Percentiles rank a stretch among this genome's conserved stretches.
These are phyloP conservation scores for Scleromitrula shiraiana DNA, from an alignment of 2,329 filamentous ascomycete genomes.

Conservation along the genomic window DNA sequence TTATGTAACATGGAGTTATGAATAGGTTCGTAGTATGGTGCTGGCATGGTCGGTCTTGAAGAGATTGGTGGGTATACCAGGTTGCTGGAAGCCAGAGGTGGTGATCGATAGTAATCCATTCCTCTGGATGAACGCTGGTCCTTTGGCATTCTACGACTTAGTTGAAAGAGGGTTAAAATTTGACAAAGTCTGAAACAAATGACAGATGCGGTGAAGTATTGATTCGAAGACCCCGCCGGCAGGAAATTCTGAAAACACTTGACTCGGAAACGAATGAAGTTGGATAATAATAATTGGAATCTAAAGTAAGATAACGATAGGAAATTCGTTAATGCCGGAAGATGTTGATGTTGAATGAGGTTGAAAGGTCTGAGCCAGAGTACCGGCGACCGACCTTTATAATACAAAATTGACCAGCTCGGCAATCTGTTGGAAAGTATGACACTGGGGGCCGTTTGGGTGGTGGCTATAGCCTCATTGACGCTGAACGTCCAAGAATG, in stretches of 20 bases:
- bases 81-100: constrained; percentile 3
- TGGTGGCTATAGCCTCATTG: constrained; percentile 9
- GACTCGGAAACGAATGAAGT: constrained; percentile 7
- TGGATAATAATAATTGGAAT: constrained; percentile 4
- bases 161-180: neutral
- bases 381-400: constrained; percentile 9
- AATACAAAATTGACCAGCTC: constrained; percentile 9
- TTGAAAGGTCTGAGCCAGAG: constrained; percentile 11
- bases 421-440: constrained; percentile 7
- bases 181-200: constrained; percentile 1
- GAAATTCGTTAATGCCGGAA: neutral
- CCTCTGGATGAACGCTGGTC: neutral
- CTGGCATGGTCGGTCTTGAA: neutral
- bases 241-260: constrained; percentile 5
- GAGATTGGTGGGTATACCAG: constrained; percentile 4
- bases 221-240: neutral
- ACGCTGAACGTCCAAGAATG: constrained; percentile 9
- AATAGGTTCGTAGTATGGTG: constrained; percentile 9
- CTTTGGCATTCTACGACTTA: constrained; percentile 7
- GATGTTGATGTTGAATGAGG: constrained; percentile 6
- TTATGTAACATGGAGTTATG: neutral
- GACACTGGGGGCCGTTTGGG: constrained; percentile 3
- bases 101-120: constrained; percentile 11
- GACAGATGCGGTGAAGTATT: constrained; percentile 4
- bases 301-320: constrained; percentile 6